Conservation (phyloP, 2,329 filamentous ascomycete species). For the Drechslerella coelobrocha region DNA sequence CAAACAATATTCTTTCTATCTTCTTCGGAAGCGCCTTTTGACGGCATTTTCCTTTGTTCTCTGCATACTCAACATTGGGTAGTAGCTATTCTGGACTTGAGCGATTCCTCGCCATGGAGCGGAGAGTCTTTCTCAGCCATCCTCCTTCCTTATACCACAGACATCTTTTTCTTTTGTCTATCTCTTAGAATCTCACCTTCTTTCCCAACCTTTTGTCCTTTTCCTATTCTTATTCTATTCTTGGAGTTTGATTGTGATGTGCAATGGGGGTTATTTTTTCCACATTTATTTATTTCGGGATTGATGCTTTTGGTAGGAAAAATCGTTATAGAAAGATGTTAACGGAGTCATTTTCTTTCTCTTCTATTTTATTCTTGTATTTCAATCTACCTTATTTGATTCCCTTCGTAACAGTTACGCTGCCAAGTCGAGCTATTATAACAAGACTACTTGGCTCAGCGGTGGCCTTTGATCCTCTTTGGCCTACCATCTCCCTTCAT, state of each 20-base stretch:
- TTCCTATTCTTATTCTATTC: constrained; percentile 10
- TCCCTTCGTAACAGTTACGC: too few species aligned
- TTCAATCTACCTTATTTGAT: neutral
- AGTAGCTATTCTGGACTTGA: neutral
- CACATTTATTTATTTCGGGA: constrained; percentile 12
- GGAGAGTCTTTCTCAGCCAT: too few species aligned
- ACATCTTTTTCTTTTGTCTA: neutral
- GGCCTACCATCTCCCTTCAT: too few species aligned
- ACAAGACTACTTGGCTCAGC: too few species aligned
- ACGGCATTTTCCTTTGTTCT: constrained; percentile 43
- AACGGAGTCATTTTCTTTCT: constrained; percentile 19
- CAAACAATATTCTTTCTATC: too few species aligned
- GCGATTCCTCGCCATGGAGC: neutral
- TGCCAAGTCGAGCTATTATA: too few species aligned
- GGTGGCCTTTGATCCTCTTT: too few species aligned
- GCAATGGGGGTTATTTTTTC: constrained; percentile 1
- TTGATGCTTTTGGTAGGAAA: neutral
- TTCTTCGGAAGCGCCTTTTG: constrained; percentile 12
- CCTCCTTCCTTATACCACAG: too few species aligned
- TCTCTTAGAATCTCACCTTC: neutral
- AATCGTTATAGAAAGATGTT: constrained; percentile 15
- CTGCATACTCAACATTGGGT: constrained; percentile 3
- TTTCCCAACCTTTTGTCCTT: neutral
- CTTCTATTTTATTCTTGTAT: neutral
- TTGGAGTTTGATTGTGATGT: neutral